Conservation (phyloP, 2,329 filamentous ascomycete genomes). For the Neofusicoccum laricinum region DNA sequence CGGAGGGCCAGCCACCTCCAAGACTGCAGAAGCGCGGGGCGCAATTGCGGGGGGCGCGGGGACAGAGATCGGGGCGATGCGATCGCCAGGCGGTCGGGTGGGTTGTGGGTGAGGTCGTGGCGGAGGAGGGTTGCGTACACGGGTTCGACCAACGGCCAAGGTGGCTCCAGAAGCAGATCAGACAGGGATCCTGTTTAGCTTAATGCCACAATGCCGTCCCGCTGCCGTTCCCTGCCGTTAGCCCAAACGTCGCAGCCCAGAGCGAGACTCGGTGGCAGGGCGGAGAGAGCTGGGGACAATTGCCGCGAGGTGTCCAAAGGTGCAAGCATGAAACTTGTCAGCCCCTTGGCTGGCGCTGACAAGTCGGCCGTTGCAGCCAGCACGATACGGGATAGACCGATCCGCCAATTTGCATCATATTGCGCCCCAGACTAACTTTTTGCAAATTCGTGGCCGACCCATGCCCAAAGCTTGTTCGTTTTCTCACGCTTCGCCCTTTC, state of each 20-base stretch:
- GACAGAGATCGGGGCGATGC: constrained; percentile 2
- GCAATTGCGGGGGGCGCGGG: constrained; percentile 10
- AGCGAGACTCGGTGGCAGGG: not conserved
- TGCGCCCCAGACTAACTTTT: not conserved
- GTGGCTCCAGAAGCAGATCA: constrained; percentile 15
- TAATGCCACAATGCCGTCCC: not conserved
- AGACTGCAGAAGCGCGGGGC: not conserved
- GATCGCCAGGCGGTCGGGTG: constrained; percentile 15
- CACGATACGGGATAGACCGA: constrained; percentile 11
- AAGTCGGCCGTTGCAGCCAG: not conserved
- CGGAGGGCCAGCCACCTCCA: constrained; percentile 14
- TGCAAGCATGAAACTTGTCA: not conserved
- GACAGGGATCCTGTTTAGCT: constrained; percentile 15
- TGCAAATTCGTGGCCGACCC: not conserved
- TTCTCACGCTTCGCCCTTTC: not conserved
- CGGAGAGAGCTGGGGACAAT: not conserved
- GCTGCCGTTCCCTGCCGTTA: constrained; percentile 7
- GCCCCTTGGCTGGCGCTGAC: constrained; percentile 11
- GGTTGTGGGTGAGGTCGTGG: constrained; percentile 10
- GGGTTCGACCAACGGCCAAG: constrained; percentile 12
- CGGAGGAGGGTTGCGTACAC: constrained; percentile 13
- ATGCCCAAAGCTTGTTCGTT: not conserved
- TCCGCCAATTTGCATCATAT: not conserved
- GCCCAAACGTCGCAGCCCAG: not conserved
- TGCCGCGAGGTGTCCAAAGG: constrained; percentile 6